Conservation (phyloP, 1,284 basidiomycete species). For the Rhodotorula sp. region DNA sequence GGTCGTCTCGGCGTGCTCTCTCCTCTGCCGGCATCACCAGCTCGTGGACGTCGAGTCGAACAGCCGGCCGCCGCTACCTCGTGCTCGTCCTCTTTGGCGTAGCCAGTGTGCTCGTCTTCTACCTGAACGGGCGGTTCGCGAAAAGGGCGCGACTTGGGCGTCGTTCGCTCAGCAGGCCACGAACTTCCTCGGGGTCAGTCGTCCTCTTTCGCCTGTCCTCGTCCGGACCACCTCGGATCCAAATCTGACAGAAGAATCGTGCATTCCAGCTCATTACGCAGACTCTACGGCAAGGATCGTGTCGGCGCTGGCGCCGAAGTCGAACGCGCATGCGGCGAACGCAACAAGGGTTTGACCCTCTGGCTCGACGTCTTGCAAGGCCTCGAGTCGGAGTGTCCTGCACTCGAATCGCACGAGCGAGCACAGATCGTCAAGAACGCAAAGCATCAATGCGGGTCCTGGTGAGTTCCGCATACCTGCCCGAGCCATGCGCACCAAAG, state of each 20-base stretch:
- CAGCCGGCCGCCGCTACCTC: too few relatives aligned
- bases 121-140: too few relatives aligned
- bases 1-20: too few relatives aligned
- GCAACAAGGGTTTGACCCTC: background rate
- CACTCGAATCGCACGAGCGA: background rate
- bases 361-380: constrained; percentile 1
- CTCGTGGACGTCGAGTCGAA: too few relatives aligned
- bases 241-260: background rate
- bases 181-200: too few relatives aligned
- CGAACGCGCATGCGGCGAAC: constrained; percentile 1
- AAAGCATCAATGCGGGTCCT: background rate
- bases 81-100: too few relatives aligned
- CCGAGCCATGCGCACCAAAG: background rate
- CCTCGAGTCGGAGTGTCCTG: background rate
- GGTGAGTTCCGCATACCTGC: background rate
- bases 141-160: too few relatives aligned
- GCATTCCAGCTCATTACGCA: background rate
- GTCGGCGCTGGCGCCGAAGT: background rate
- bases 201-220: too few relatives aligned
- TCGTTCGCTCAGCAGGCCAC: too few relatives aligned
- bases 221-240: background rate
- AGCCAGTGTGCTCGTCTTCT: too few relatives aligned
- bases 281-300: background rate
- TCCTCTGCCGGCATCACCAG: too few relatives aligned
- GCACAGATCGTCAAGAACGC: background rate